phyloP scores from a whole-genome alignment of 2,329 filamentous ascomycete species.

The Monascus ruber region DNA sequence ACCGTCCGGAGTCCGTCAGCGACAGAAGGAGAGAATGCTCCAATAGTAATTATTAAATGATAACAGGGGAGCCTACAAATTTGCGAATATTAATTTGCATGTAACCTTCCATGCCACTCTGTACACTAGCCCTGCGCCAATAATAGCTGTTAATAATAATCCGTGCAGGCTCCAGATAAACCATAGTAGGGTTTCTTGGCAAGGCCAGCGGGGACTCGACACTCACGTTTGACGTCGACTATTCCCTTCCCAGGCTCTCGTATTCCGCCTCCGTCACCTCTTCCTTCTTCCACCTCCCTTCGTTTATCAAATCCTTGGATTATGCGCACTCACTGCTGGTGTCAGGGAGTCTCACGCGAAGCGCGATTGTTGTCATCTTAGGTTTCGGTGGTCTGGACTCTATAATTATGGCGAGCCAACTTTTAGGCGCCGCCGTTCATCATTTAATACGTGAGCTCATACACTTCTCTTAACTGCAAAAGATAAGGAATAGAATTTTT shows the following conservation, averaged over 20 bases:
- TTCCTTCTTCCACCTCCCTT: neutral
- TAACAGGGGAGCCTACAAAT: too few relatives aligned
- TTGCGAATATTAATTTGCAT: too few relatives aligned
- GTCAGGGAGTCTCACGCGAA: conserved; percentile 22
- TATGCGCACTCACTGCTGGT: conserved; percentile 26
- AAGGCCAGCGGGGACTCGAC: too few relatives aligned
- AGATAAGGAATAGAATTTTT: neutral
- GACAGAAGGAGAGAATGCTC: too few relatives aligned
- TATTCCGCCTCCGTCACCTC: neutral
- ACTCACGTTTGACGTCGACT: neutral
- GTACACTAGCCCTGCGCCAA: too few relatives aligned
- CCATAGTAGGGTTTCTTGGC: too few relatives aligned
- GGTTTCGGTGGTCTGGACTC: conserved; percentile 12
- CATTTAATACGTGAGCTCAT: conserved; percentile 25
- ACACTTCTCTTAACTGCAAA: neutral
- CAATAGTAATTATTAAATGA: too few relatives aligned
- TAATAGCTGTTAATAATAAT: too few relatives aligned
- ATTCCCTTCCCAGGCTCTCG: neutral
- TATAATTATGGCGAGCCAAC: conserved; percentile 24
- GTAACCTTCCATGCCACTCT: too few relatives aligned
- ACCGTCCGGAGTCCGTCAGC: too few relatives aligned
- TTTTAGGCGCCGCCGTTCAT: conserved; percentile 24
- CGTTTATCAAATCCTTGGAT: conserved; percentile 7
- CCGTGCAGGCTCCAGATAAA: too few relatives aligned
- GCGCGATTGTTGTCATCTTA: conserved; percentile 18